Evolutionary conservation across 331 rosid species (phyloP).

Genomic region (Erythrophleum ivorense): DNA sequence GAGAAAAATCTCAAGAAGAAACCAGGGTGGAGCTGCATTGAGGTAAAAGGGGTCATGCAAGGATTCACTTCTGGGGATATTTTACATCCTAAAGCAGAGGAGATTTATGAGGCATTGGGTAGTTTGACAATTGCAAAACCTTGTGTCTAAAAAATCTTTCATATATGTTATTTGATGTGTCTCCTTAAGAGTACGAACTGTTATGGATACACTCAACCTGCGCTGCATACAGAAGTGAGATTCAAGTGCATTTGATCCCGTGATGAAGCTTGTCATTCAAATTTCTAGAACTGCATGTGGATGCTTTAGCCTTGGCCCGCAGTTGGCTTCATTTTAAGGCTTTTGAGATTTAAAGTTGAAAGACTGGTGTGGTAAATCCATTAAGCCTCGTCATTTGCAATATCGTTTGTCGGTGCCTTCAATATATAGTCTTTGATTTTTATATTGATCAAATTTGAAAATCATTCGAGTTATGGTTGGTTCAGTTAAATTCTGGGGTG

Average conservation of each 20-base stretch:
- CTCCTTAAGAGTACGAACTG: not conserved
- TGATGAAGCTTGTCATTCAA: not conserved
- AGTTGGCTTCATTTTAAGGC: not conserved
- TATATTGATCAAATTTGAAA: not conserved
- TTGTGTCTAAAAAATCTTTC: not conserved
- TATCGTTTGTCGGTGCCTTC: not conserved
- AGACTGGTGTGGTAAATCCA: not conserved
- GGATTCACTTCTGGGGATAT: slow-evolving; percentile 62
- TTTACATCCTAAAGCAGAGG: slow-evolving; percentile 45
- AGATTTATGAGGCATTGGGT: slow-evolving; percentile 48
- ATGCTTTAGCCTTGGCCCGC: not conserved
- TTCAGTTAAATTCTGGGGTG: no score
- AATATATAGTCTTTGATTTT: no score
- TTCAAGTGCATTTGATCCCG: not conserved
- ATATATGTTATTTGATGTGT: not conserved
- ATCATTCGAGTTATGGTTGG: not conserved
- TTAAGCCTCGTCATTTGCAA: not conserved
- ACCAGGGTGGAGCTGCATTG: slow-evolving; percentile 69
- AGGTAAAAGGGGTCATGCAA: slow-evolving; percentile 47
- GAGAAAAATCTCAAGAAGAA: slow-evolving; percentile 58
- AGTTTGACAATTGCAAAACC: slow-evolving; percentile 2
- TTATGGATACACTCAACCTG: not conserved
- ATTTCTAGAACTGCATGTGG: not conserved
- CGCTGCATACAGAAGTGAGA: not conserved
- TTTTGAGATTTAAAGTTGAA: not conserved